phyloP scores from a whole-genome alignment of 1,139 yeast species.

The Scheffersomyces illinoinensis region DNA sequence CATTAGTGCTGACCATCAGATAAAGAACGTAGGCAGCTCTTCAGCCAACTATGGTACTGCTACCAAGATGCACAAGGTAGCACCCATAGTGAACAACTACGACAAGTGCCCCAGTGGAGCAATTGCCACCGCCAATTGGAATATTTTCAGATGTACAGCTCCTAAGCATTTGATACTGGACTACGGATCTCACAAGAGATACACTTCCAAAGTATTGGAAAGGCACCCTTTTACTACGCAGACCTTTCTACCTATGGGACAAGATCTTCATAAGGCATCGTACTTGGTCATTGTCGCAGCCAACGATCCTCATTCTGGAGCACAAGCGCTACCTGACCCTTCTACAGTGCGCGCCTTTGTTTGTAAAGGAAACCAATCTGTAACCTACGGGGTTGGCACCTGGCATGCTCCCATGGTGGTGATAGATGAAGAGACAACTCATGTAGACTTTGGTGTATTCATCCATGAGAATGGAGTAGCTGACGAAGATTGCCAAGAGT shows the following conservation, averaged over 20 bases:
- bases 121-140: conserved; percentile 66
- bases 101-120: conserved; percentile 45
- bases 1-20: conserved; percentile 47
- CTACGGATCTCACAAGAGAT: conserved; percentile 27
- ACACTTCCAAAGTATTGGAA: conserved; percentile 72
- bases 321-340: conserved; percentile 58
- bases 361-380: conserved; percentile 82
- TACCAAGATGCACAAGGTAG: conserved; percentile 68
- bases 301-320: conserved; percentile 38
- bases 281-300: conserved; percentile 83
- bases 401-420: conserved; percentile 96
- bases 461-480: conserved; percentile 81
- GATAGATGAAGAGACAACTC: conserved; percentile 46
- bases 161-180: conserved; percentile 58
- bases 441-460: conserved; percentile 79
- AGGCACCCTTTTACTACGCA: conserved; percentile 92
- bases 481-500: conserved; percentile 82
- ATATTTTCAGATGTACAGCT: conserved; percentile 79
- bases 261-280: conserved; percentile 46
- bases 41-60: conserved; percentile 96
- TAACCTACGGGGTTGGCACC: conserved; percentile 75
- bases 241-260: conserved; percentile 88
- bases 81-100: conserved; percentile 62
- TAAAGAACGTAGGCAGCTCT: conserved; percentile 29
- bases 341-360: conserved; percentile 62